Base-by-base conservation (phyloP, 129 eudicot genomes). In the Deinandra increscens region DNA sequence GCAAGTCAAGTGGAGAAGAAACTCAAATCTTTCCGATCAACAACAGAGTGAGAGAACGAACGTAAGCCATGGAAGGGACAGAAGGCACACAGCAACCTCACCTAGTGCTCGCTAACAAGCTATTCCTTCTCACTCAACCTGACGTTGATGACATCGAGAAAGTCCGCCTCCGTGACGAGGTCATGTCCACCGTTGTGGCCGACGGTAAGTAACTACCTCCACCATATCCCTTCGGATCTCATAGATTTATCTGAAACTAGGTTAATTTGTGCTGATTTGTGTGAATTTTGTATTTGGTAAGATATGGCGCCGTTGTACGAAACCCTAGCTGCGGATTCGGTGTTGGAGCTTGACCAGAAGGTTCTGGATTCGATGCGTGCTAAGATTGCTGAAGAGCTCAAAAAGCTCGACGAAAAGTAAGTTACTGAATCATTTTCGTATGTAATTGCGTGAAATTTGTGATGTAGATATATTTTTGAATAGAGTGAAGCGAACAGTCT, bases 231-330 rank as follows among this genome's bases (percentile, higher is more conserved):
- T 43, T 68, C 69, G 38, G 64, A 56, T 69, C 70, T 60, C 15
- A 5, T 37, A n/a, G 9, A 22, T 48, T 68, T 58, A 4, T 48
- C 10, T 46, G 6, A 22, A 26, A 6, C 23, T 13, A 36, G 58
- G 29, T 49, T 53, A 7, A 29, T 2, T 37, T 48, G 34, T 42
- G 50, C 23, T 61, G 9, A 18, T 36, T 41, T 66, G 45, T 31
- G 67, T 56, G 68, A 36, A 33, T 11, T 26, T 59, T n/a, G 37
- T 15, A 5, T 10, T 43, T 56, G 60, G 59, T 64, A 68, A 92
- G 98, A 86, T 80, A 93, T 93, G 98, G 96, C 86, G 33, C 87
- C 95, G 29, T 61, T 89, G 75, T 89, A 83, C 48, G 95, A 93
- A 81, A 78, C 85, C 83, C 88, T 89, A 61, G 92, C 84, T 9